Evolutionary conservation across 331 rosid species (phyloP), one percentile per base, ranked within the genome.

Genomic region (Ulmus americana): DNA sequence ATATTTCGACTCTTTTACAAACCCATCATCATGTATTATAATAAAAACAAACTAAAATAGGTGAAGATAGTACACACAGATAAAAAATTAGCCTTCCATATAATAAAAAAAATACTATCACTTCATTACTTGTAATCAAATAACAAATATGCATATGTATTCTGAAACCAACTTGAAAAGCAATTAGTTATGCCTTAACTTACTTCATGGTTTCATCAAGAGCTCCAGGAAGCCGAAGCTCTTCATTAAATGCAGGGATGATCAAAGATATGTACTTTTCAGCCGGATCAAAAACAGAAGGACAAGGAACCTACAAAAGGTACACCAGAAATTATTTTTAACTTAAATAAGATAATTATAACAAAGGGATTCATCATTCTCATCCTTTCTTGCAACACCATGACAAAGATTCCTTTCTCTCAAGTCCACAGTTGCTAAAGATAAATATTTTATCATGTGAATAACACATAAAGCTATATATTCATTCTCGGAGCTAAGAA

Each of bases 201-300:
- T 77, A 91, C 97, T 78, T 80, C 82, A 91, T 69, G 20, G 88
- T 87, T 81, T 91, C 97, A 41, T 86, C 86, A 51, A 91, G 90
- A 8, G 97, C 96, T 48, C 83, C 83, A 18, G 88, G 96, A 75
- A 91, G 96, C 72, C 97, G 84, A 62, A 70, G 81, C 78, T 91
- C 94, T 69, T 88, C 97, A 63, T 91, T 91, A 76, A 78, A 91
- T 48, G 97, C 95, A 59, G 96, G 97, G 61, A 88, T 69, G 43
- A 91, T 86, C 81, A 91, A 79, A 56, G 97, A 91, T 10, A 91
- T 61, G 73, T 86, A 91, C 80, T 91, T 91, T 45, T 88, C 83
- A 0, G 97, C 92, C 46, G 95, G 95, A 86, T 86, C 84, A 68
- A 76, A 86, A 74, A 88, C 71, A 16, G 82, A 81, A 59, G 96